These are phyloP conservation scores for Globisporangium apiculatum DNA, from an alignment of 352 stramenopile species.

Conservation along the genomic window DNA sequence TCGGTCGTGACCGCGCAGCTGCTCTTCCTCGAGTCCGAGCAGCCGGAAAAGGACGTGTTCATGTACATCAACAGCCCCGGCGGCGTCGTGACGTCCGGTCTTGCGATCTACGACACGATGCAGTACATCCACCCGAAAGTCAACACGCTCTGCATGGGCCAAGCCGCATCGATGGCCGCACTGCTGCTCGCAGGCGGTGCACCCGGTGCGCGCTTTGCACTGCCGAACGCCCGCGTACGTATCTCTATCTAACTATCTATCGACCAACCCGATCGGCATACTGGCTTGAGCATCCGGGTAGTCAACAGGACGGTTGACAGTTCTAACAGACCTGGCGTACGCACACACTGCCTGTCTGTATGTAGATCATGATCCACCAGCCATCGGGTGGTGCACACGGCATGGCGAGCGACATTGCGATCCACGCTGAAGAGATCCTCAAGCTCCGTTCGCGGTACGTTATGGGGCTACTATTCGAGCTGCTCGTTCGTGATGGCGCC, in stretches of 20 bases:
- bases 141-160: slow-evolving; percentile 96
- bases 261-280: too few relatives aligned
- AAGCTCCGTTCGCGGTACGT: slow-evolving; percentile 69
- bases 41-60: slow-evolving; percentile 96
- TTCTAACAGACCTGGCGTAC: too few relatives aligned
- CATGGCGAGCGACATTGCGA: slow-evolving; percentile 98
- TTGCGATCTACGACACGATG: slow-evolving; percentile 99
- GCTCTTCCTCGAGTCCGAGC: slow-evolving; percentile 95
- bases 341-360: too few relatives aligned
- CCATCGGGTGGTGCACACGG: slow-evolving; percentile 93
- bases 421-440: slow-evolving; percentile 98
- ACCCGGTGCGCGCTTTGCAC: slow-evolving; percentile 83
- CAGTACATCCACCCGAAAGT: slow-evolving; percentile 96
- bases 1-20: slow-evolving; percentile 80
- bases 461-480: slow-evolving; percentile 10
- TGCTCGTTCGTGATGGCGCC: not conserved
- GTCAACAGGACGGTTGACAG: too few relatives aligned
- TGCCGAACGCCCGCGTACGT: slow-evolving; percentile 91
- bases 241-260: not conserved
- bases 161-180: slow-evolving; percentile 95
- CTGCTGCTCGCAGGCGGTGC: slow-evolving; percentile 93
- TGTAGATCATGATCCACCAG: slow-evolving; percentile 97
- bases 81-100: slow-evolving; percentile 93
- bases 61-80: slow-evolving; percentile 99
- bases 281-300: too few relatives aligned